Evolutionary conservation across 2,329 filamentous ascomycete genomes (phyloP), one percentile per base, ranked within the genome.

Genomic region (Curvularia verruculosa): DNA sequence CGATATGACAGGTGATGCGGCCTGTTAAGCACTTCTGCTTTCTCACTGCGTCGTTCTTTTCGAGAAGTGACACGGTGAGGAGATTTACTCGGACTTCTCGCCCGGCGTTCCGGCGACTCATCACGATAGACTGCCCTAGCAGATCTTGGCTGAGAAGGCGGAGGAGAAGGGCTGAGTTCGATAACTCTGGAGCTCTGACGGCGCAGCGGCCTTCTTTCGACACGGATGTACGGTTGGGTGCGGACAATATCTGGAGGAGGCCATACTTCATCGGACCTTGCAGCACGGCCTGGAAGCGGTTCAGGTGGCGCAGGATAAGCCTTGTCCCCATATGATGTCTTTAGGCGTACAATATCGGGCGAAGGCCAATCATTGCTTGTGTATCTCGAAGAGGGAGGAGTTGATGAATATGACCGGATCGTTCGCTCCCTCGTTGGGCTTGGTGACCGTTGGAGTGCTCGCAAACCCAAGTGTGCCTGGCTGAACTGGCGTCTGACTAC

Each of bases 1-100:
- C 61, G 64, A 37, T 61, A 71, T 9, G 72, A 49, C 18, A 60
- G 56, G 28, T 70, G 67, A 45, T 74, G 71, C 8, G 67, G 60
- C n/a, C 56, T 60, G 8, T 74, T 55, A 29, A 67, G 68, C 41
- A 59, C 45, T 24, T 64, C 62, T n/a, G 67, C 68, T 44, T 68
- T 67, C 4, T 64, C 60, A 21, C 46, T 59, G 5, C 49, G 58
- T n/a, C 50, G 54, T 19, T 59, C 41, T 26, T 53, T 56, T 13
- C 50, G 55, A 18, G 46, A 21, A 28, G 47, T 50, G 6, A 57
- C 53, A 39, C 43, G 57, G 19, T 47, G 18, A 15, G 63, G 63
- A 19, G 63, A 62, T 3, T 59, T 39, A 56, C 60, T 68, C 24
- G 47, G 55, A 52, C 49, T 60, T 49, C 56, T 59, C 23, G 43